Conservation (phyloP, 495 filamentous ascomycete genomes). For the Terfezia boudieri region DNA sequence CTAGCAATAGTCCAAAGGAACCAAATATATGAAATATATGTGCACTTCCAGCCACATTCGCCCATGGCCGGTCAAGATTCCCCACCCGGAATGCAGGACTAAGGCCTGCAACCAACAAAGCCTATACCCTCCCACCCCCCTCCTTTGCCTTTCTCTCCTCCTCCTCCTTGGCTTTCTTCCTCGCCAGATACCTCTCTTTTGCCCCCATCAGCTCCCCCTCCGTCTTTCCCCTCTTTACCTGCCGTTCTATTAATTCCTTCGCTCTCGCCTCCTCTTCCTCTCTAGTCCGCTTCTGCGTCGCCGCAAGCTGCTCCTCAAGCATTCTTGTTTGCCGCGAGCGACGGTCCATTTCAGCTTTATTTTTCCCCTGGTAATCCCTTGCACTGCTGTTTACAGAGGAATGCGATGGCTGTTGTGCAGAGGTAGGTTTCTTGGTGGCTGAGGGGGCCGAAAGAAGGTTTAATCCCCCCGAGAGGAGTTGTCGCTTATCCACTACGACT, state of each 20-base stretch:
- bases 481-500: constrained; percentile 79
- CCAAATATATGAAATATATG: no score
- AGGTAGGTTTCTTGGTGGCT: constrained; percentile 19
- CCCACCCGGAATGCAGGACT: no score
- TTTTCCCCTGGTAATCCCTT: background rate
- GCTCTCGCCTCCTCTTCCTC: constrained; percentile 54
- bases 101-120: no score
- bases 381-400: background rate
- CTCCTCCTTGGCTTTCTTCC: constrained; percentile 61
- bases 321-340: constrained; percentile 67
- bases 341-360: constrained; percentile 29
- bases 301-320: constrained; percentile 63
- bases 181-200: constrained; percentile 64
- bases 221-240: constrained; percentile 41
- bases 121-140: background rate
- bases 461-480: constrained; percentile 67
- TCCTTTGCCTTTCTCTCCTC: constrained; percentile 29
- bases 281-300: constrained; percentile 43
- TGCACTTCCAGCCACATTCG: no score
- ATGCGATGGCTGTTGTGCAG: constrained; percentile 1
- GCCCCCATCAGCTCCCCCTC: constrained; percentile 65
- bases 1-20: no score
- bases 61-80: no score
- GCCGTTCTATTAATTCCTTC: constrained; percentile 43
- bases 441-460: constrained; percentile 47